Conservation (phyloP, 2,329 filamentous ascomycete species). For the Cryphonectria radicalis region DNA sequence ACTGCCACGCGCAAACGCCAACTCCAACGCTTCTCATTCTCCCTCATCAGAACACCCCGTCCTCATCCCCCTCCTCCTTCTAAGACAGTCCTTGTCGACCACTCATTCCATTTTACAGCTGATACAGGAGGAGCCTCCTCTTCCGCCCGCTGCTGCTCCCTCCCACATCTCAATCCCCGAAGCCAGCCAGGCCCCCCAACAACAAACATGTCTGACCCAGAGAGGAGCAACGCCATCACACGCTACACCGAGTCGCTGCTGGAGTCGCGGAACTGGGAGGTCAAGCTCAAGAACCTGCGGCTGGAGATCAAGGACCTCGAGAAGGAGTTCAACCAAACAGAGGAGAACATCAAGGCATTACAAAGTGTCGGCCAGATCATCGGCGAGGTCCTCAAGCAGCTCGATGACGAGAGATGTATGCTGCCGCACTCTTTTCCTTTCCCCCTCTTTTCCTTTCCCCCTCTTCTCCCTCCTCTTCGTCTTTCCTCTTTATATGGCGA, state of each 20-base stretch:
- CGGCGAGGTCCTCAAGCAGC: constrained; percentile 96
- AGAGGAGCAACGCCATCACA: constrained; percentile 72
- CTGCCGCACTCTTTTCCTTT: constrained; percentile 32
- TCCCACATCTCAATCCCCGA: constrained; percentile 8
- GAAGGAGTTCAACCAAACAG: constrained; percentile 93
- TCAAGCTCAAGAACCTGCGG: constrained; percentile 91
- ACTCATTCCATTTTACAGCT: not conserved
- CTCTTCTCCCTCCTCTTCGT: not conserved
- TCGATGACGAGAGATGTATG: constrained; percentile 98
- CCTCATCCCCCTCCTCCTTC: not conserved
- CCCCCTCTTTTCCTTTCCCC: not conserved
- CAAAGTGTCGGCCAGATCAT: constrained; percentile 99
- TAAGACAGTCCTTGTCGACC: not conserved
- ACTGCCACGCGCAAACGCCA: not conserved
- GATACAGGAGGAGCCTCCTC: not conserved
- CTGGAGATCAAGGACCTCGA: constrained; percentile 95
- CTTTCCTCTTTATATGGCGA: constrained; percentile 25
- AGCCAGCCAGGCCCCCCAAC: not conserved
- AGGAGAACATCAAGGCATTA: constrained; percentile 99
- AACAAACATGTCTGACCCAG: constrained; percentile 58
- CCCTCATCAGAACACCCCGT: not conserved
- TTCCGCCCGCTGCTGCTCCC: constrained; percentile 10
- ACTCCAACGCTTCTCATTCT: not conserved
- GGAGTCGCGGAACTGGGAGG: constrained; percentile 98
- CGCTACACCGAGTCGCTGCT: constrained; percentile 82